Conservation (phyloP, 345 rosid genomes). For the Cardamine occulta region DNA sequence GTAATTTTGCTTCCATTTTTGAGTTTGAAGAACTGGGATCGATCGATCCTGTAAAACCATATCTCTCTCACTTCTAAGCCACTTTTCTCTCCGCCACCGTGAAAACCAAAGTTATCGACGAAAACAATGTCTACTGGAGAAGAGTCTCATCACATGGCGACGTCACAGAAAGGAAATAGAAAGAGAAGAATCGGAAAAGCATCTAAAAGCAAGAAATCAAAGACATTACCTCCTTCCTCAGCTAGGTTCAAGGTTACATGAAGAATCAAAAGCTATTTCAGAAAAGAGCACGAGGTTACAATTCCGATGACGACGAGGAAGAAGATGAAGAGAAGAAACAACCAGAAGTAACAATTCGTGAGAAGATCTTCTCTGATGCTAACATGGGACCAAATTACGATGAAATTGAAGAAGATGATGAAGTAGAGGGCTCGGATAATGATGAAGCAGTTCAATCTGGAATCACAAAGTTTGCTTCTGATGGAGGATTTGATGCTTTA, state of each 20-base stretch:
- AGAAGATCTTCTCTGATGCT: constrained; percentile 34
- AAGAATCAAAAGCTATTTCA: constrained; percentile 61
- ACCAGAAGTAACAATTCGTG: constrained; percentile 31
- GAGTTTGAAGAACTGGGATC: too few species aligned
- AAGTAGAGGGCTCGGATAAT: constrained; percentile 45
- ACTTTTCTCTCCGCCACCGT: constrained; percentile 23
- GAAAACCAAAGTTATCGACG: neutral
- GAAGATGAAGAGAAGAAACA: constrained; percentile 43
- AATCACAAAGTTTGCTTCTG: constrained; percentile 57
- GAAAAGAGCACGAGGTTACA: constrained; percentile 81
- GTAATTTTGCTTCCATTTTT: too few species aligned
- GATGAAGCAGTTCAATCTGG: constrained; percentile 67
- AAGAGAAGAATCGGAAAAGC: constrained; percentile 59
- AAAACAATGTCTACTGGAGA: constrained; percentile 43
- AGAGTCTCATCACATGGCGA: constrained; percentile 29
- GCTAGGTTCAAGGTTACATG: constrained; percentile 55
- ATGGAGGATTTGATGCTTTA: constrained; percentile 85
- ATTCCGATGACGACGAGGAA: constrained; percentile 66
- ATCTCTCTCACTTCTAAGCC: neutral
- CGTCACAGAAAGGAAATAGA: constrained; percentile 40
- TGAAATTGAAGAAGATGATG: constrained; percentile 23
- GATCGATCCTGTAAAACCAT: constrained; percentile 3
- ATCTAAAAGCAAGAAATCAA: constrained; percentile 59
- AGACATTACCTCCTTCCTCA: constrained; percentile 43
- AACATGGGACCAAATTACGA: constrained; percentile 36